Evolutionary conservation across 768 basidiomycete species (phyloP), one percentile per base, ranked within the genome.

Genomic region (Mycena filopes): DNA sequence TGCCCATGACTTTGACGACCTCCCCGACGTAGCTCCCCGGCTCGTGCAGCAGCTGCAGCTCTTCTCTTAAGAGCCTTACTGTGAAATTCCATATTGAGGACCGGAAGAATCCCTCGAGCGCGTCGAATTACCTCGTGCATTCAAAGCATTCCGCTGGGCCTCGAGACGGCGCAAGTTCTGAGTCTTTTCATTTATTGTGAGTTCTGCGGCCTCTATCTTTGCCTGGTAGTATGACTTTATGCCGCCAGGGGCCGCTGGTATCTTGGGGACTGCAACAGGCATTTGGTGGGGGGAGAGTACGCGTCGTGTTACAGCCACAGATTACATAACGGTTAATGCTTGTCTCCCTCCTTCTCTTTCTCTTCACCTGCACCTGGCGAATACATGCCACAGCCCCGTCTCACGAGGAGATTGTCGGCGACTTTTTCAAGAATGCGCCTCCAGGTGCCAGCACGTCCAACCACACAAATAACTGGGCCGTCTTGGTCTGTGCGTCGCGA

Each of bases 391-490:
- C 67, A 15, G 63, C 76, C 36, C 45, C 72, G 18, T 70, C 68
- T 16, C 78, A 81, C 38, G 80, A 82, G 60, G 76, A 80, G 31
- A 73, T 77, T 29, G 80, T 83, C 31, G 73, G 76, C 38, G 76
- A 83, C 36, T 87, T 88, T 75, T 86, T 87, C 70, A 75, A 78
- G 55, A 79, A 82, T 77, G 77, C 71, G 21, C 62, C 71, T 7
- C 57, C 73, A 13, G 73, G 72, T 5, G 67, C 66, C 36, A 74
- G 66, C 33, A 70, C 70, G 10, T 83, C 83, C 18, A 75, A 75
- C 31, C 95, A 98, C 74, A 98, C 97, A 8, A 99, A 99, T 74
- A 99, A 99, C 76, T 99, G 98, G 98, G 98, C 98, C 2, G 96
- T 99, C 7, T 82, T 99, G 38, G 96, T 99, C 5, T 96, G 93